Conservation (phyloP, 352 stramenopile genomes). For the Phytophthora hibernalis region DNA sequence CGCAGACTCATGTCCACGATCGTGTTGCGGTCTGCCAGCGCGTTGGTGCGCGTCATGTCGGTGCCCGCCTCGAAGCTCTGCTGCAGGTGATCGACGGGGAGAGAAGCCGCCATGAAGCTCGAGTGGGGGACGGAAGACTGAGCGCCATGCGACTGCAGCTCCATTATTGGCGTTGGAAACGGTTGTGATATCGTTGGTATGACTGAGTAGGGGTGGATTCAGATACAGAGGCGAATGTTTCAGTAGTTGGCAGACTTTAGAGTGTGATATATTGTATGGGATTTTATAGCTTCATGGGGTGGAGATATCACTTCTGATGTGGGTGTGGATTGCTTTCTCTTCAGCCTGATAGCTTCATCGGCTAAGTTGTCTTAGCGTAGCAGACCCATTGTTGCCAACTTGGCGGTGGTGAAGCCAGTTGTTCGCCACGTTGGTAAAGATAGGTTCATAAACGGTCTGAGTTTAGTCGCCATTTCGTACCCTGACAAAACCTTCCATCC, state of each 20-base stretch:
- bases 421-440: background rate
- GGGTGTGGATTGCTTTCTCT: background rate
- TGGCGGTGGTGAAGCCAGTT: slow-evolving; percentile 15
- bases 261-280: background rate
- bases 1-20: slow-evolving; percentile 69
- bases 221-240: background rate
- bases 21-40: slow-evolving; percentile 60
- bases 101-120: slow-evolving; percentile 21
- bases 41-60: slow-evolving; percentile 47
- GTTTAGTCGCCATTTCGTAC: background rate
- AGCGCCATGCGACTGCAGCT: background rate
- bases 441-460: slow-evolving; percentile 13
- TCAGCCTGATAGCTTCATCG: background rate
- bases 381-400: background rate
- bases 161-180: slow-evolving; percentile 1
- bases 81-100: slow-evolving; percentile 24
- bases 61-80: slow-evolving; percentile 22
- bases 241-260: background rate
- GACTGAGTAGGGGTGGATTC: background rate
- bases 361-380: no score
- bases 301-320: background rate
- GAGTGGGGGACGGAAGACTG: slow-evolving; percentile 2
- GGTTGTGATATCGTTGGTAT: slow-evolving; percentile 9
- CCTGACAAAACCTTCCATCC: background rate
- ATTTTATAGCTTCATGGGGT: background rate